Evolutionary conservation across 202 grass and related monocot species (phyloP), one percentile per base, ranked within the genome.

Genomic region (Schoenoplectus tabernaemontani): DNA sequence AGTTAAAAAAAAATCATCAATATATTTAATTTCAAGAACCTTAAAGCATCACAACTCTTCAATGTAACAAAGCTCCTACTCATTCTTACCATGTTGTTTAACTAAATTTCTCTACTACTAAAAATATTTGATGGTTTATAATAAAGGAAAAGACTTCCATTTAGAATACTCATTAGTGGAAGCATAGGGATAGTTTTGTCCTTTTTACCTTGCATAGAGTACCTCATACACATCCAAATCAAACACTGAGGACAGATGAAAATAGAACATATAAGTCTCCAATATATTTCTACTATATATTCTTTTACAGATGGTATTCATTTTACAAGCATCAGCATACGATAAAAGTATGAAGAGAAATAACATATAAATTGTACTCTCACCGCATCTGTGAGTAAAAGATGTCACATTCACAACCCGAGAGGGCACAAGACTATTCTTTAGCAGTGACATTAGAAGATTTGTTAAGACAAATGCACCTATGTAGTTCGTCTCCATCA

Each of bases 361-460:
- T 57, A 4, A 38, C 17, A 59, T n/a, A 3, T 3, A 58, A n/a
- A 65, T 20, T 39, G 5, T 66, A 58, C n/a, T 58, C 77, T 90
- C 83, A 94, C 91, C 91, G 42, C 84, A 92, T 90, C 91, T 91
- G 82, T 98, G 91, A 41, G 95, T 98, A 79, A 98, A 98, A 77
- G 95, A 98, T 51, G 95, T 92, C 46, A 98, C 74, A 77, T 98
- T 94, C 85, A 98, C 89, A 20, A 98, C 82, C 46, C 91, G 78
- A 57, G 91, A 89, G 51, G 86, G 86, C 59, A 83, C 56, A 2
- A 47, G 72, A 53, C 95, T 98, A 78, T 83, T 98, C 78, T 90
- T 92, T 38, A 98, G 89, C 78, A 98, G 72, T 47, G 95, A 89
- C 81, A 94, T 77, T 48, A 98, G 84, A 84, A 81, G 64, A 84